These are phyloP conservation scores for Suillus paluster DNA, from an alignment of 768 basidiomycete genomes.

Conservation along the genomic window DNA sequence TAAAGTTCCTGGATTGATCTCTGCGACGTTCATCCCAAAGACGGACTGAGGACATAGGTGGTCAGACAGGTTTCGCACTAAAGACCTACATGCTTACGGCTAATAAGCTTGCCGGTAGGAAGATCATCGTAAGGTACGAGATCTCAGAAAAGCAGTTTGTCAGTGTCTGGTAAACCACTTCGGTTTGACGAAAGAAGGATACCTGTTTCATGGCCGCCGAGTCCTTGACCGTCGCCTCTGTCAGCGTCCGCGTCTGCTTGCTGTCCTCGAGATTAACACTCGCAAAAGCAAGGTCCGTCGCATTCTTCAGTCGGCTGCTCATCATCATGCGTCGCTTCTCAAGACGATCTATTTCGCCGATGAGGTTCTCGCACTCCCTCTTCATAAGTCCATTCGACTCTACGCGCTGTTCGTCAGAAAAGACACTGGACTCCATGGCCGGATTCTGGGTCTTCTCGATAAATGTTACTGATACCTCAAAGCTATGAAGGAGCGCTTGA, in stretches of 20 bases:
- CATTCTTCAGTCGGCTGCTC: conserved; percentile 34
- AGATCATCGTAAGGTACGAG: conserved; percentile 63
- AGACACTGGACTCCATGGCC: conserved; percentile 37
- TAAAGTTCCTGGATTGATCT: conserved; percentile 39
- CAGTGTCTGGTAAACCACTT: conserved; percentile 18
- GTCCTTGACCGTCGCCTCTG: conserved; percentile 46
- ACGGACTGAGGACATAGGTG: conserved; percentile 37
- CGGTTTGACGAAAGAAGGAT: conserved; percentile 19
- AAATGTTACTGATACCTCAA: conserved; percentile 55
- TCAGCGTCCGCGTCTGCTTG: conserved; percentile 53
- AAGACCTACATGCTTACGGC: conserved; percentile 23
- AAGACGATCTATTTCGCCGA: conserved; percentile 54
- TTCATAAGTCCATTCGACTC: conserved; percentile 41
- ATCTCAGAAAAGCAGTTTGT: conserved; percentile 20
- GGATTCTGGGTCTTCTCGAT: conserved; percentile 54
- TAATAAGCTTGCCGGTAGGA: conserved; percentile 57
- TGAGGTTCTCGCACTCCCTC: conserved; percentile 51
- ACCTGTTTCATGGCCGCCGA: conserved; percentile 46
- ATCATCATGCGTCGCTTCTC: conserved; percentile 39
- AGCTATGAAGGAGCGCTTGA: conserved; percentile 55
- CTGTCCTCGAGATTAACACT: conserved; percentile 63
- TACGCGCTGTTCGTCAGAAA: conserved; percentile 16
- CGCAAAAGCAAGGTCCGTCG: conserved; percentile 51
- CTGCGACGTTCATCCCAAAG: conserved; percentile 61
- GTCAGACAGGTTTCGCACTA: neutral